These are phyloP conservation scores for Heliamphora ciliata DNA, from an alignment of 179 eudicot species.

Conservation along the genomic window DNA sequence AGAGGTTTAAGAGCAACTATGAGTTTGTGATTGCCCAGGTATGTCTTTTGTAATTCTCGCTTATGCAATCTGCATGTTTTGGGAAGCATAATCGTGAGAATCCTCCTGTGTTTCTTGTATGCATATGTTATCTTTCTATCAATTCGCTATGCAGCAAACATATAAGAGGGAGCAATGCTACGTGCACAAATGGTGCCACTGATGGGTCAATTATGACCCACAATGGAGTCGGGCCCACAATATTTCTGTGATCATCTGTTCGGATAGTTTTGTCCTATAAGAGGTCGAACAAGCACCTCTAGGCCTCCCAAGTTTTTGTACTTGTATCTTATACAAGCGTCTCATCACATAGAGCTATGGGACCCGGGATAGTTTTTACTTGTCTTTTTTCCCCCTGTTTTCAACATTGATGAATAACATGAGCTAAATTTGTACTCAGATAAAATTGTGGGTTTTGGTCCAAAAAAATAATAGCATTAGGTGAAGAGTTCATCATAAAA, in stretches of 20 bases:
- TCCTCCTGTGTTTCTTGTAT: background rate
- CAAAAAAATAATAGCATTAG: conserved; percentile 7
- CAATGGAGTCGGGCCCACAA: too few relatives aligned
- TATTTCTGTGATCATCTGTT: too few relatives aligned
- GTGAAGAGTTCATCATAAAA: background rate
- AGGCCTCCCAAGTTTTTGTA: background rate
- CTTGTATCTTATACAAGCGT: background rate
- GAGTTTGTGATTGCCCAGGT: conserved; percentile 83
- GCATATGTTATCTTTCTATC: background rate
- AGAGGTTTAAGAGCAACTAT: conserved; percentile 63
- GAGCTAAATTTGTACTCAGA: background rate
- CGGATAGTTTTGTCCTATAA: too few relatives aligned
- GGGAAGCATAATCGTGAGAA: conserved; percentile 10
- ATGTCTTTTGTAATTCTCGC: background rate
- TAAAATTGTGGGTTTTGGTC: background rate
- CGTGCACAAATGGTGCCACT: too few relatives aligned
- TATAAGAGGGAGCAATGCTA: too few relatives aligned
- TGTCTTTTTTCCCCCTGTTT: background rate
- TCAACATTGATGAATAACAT: background rate
- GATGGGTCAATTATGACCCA: too few relatives aligned
- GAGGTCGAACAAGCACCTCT: too few relatives aligned
- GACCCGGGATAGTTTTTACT: background rate
- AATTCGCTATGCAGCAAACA: background rate
- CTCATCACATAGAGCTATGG: background rate
- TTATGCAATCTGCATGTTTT: conserved; percentile 8